Evolutionary conservation across 768 basidiomycete genomes (phyloP).

Genomic region (Amanita pallidorosea): DNA sequence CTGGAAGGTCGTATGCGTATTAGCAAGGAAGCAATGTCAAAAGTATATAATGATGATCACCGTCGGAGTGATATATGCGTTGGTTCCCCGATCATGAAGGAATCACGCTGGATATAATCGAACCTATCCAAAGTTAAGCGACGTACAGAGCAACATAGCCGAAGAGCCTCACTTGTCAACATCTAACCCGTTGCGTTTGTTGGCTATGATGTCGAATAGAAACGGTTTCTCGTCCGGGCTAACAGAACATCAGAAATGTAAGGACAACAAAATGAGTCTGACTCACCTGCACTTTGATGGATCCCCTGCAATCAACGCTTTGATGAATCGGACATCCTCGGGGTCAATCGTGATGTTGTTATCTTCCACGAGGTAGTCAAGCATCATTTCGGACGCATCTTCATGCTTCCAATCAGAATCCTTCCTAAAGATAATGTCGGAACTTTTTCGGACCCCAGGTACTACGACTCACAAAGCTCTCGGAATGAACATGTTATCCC

Average conservation of each 20-base stretch:
- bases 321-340: conserved; percentile 51
- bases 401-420: conserved; percentile 60
- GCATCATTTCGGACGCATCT: conserved; percentile 75
- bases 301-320: conserved; percentile 71
- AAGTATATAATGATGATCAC: conserved; percentile 19
- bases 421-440: conserved; percentile 22
- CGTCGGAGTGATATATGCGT: conserved; percentile 37
- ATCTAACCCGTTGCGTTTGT: conserved; percentile 72
- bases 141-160: neutral
- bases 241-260: neutral
- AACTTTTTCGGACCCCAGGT: neutral
- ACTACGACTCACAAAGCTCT: conserved; percentile 39
- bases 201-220: conserved; percentile 79
- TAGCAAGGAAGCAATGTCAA: neutral
- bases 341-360: conserved; percentile 38
- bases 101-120: conserved; percentile 75
- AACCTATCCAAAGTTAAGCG: conserved; percentile 32
- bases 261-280: neutral
- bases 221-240: conserved; percentile 51
- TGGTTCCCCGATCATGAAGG: conserved; percentile 57
- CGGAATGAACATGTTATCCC: conserved; percentile 69
- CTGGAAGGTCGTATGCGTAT: conserved; percentile 22
- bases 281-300: conserved; percentile 40
- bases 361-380: conserved; percentile 52
- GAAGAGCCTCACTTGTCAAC: conserved; percentile 63